Evolutionary conservation across 257 asterid species (phyloP).

Genomic region (Henckelia pumila): DNA sequence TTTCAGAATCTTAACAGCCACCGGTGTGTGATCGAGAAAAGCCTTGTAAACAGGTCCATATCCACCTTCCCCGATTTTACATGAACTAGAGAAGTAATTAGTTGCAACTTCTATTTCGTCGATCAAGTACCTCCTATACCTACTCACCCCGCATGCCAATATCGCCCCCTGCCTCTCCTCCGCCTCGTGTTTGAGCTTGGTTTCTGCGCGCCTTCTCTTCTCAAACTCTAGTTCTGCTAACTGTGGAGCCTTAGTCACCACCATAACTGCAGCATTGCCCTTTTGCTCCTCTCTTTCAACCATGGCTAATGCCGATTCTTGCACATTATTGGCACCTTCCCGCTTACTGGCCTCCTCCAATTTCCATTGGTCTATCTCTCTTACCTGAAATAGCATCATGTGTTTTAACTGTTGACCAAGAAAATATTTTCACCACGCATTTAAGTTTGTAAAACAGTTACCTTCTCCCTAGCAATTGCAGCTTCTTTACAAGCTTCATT

Average conservation of each 20-base stretch:
- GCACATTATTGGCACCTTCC: constrained; percentile 22
- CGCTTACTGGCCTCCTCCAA: constrained; percentile 18
- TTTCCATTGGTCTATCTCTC: constrained; percentile 39
- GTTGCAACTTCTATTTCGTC: constrained; percentile 77
- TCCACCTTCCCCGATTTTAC: constrained; percentile 96
- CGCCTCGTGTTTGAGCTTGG: constrained; percentile 43
- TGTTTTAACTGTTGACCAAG: not conserved
- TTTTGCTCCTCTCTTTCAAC: constrained; percentile 65
- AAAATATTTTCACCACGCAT: not conserved
- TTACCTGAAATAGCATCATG: constrained; percentile 37
- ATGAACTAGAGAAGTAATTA: constrained; percentile 48
- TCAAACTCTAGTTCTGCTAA: constrained; percentile 68
- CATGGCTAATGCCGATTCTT: constrained; percentile 53
- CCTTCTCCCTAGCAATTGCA: constrained; percentile 42
- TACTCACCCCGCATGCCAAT: constrained; percentile 35
- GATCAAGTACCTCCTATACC: constrained; percentile 55
- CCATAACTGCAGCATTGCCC: constrained; percentile 66
- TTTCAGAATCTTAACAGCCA: constrained; percentile 51
- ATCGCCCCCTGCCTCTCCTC: constrained; percentile 66
- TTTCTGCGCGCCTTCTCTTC: constrained; percentile 60
- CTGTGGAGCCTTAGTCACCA: constrained; percentile 67
- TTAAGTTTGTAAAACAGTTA: constrained; percentile 9
- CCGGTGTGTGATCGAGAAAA: constrained; percentile 58
- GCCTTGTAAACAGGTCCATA: constrained; percentile 89
- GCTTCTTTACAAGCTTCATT: constrained; percentile 54